Percentiles rank a stretch among this genome's conserved stretches.
These are phyloP conservation scores for Malus fusca DNA, from an alignment of 306 rosid species.

Conservation along the genomic window DNA sequence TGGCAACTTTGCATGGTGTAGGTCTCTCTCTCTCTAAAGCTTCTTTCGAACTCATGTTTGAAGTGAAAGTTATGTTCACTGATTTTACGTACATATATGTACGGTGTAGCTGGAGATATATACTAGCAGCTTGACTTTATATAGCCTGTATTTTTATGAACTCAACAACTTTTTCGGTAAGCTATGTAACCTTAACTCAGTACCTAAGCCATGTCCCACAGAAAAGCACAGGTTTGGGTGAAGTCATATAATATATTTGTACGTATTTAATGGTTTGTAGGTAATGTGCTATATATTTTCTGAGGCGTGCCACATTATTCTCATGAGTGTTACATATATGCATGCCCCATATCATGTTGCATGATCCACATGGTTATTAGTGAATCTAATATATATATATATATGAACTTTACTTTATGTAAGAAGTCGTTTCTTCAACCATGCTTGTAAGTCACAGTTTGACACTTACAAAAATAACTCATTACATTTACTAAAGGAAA, in stretches of 20 bases:
- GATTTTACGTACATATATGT: not conserved
- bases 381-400: not conserved
- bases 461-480: not conserved
- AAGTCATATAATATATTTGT: no score
- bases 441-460: not conserved
- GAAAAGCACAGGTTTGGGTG: no score
- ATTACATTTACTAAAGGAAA: not conserved
- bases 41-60: not conserved
- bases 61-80: not conserved
- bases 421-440: not conserved
- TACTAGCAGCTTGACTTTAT: no score
- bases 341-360: not conserved
- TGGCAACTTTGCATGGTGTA: not conserved
- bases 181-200: no score
- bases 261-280: no score
- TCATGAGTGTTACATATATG: not conserved
- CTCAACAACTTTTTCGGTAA: no score
- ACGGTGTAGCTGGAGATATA: no score
- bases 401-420: no score
- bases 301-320: not conserved
- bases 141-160: not conserved
- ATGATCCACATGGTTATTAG: not conserved
- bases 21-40: not conserved
- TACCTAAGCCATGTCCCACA: no score
- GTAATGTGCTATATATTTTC: no score